A percentile compares a stretch with the other conserved stretches of the same genome.
These are phyloP conservation scores for Fusarium solani-melongenae DNA, from an alignment of 2,329 filamentous ascomycete genomes.

Conservation along the genomic window DNA sequence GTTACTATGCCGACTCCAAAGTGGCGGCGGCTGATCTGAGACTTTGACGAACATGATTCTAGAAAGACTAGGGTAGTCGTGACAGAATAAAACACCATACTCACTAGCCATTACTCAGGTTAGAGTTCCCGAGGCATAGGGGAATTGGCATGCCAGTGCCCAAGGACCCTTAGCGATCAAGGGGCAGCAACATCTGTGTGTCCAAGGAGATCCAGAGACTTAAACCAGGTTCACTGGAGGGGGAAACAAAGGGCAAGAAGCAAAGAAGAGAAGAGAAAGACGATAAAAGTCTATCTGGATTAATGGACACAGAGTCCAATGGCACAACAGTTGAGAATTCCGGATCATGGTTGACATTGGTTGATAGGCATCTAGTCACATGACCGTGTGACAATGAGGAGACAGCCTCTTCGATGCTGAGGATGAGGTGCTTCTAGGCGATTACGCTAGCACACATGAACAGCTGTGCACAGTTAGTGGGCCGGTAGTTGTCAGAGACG, in stretches of 20 bases:
- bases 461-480: slow-evolving; percentile 22
- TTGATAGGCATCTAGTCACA: slow-evolving; percentile 17
- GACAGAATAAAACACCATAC: background rate
- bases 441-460: slow-evolving; percentile 19
- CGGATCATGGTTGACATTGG: background rate
- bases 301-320: background rate
- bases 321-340: background rate
- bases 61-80: background rate
- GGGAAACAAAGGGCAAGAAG: background rate
- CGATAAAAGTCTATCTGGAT: background rate
- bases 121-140: background rate
- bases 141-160: background rate
- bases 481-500: slow-evolving; percentile 22
- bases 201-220: background rate
- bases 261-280: background rate
- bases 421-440: slow-evolving; percentile 25
- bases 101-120: background rate
- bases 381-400: slow-evolving; percentile 16
- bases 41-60: background rate
- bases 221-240: background rate
- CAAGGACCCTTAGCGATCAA: background rate
- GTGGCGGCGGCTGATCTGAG: background rate
- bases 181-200: background rate
- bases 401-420: background rate
- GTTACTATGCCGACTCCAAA: background rate